Conservation (phyloP, 2,329 filamentous ascomycete genomes). For the Stromatinia cepivora region DNA sequence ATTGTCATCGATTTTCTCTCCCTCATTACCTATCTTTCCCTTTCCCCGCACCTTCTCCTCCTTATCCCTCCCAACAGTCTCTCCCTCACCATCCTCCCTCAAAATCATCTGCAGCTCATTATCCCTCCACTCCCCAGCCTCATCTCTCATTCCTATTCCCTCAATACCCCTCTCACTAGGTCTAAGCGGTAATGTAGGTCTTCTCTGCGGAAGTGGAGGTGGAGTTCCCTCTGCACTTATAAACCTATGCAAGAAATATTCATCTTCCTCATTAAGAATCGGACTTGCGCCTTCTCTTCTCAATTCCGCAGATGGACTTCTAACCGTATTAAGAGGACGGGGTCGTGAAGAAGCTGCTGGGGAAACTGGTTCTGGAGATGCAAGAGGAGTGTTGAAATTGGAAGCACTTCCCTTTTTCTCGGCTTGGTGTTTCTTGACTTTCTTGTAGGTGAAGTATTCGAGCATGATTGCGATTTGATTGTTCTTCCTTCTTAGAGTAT, state of each 20-base stretch:
- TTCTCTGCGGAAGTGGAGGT: slow-evolving; percentile 52
- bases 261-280: slow-evolving; percentile 57
- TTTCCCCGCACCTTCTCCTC: slow-evolving; percentile 47
- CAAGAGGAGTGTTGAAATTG: slow-evolving; percentile 22
- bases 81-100: slow-evolving; percentile 49
- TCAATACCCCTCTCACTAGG: slow-evolving; percentile 5
- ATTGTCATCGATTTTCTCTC: slow-evolving; percentile 37
- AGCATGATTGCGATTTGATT: slow-evolving; percentile 51
- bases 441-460: slow-evolving; percentile 63
- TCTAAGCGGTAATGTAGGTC: slow-evolving; percentile 23
- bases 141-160: neutral
- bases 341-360: neutral
- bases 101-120: slow-evolving; percentile 44
- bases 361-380: slow-evolving; percentile 8
- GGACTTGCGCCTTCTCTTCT: slow-evolving; percentile 37
- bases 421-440: slow-evolving; percentile 59
- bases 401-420: slow-evolving; percentile 44
- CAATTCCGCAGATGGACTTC: slow-evolving; percentile 25
- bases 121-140: slow-evolving; percentile 33
- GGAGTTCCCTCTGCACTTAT: slow-evolving; percentile 50
- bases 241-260: slow-evolving; percentile 58
- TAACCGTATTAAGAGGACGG: slow-evolving; percentile 6
- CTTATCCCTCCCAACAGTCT: slow-evolving; percentile 34
- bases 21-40: slow-evolving; percentile 31
- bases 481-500: neutral